A percentile compares a stretch with the other conserved stretches of the same genome.
phyloP scores from a whole-genome alignment of 768 basidiomycete species.

The Holtermannia corniformis region DNA sequence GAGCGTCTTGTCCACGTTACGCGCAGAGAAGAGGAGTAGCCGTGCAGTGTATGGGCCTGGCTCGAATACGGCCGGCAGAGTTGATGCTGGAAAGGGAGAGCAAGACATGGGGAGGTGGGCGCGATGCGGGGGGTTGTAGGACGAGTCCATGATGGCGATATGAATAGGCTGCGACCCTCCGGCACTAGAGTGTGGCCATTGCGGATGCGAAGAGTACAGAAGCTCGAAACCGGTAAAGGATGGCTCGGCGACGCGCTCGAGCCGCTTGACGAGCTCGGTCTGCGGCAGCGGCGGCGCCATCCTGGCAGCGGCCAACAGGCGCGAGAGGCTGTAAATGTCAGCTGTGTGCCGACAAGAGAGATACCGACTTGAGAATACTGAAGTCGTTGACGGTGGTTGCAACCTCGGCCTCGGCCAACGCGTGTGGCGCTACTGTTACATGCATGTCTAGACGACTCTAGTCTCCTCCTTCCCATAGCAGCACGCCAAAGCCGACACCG shows the following conservation, averaged over 20 bases:
- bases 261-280: background rate
- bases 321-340: no score
- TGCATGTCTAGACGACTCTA: no score
- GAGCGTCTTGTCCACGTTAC: constrained; percentile 74
- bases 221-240: constrained; percentile 36
- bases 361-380: no score
- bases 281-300: background rate
- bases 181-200: constrained; percentile 50
- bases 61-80: background rate
- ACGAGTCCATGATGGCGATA: constrained; percentile 76
- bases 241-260: constrained; percentile 3
- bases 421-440: no score
- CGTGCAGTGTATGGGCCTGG: constrained; percentile 54
- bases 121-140: constrained; percentile 82
- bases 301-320: no score
- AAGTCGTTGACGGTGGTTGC: no score
- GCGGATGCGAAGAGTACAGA: constrained; percentile 52
- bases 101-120: constrained; percentile 69
- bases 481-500: constrained; percentile 67
- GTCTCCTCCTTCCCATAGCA: constrained; percentile 44
- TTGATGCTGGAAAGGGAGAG: constrained; percentile 14
- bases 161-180: constrained; percentile 36
- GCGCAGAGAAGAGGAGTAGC: constrained; percentile 69
- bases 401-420: no score
- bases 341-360: no score